Evolutionary conservation across 1,284 basidiomycete species (phyloP).

Genomic region (Boletus semigastroideus): DNA sequence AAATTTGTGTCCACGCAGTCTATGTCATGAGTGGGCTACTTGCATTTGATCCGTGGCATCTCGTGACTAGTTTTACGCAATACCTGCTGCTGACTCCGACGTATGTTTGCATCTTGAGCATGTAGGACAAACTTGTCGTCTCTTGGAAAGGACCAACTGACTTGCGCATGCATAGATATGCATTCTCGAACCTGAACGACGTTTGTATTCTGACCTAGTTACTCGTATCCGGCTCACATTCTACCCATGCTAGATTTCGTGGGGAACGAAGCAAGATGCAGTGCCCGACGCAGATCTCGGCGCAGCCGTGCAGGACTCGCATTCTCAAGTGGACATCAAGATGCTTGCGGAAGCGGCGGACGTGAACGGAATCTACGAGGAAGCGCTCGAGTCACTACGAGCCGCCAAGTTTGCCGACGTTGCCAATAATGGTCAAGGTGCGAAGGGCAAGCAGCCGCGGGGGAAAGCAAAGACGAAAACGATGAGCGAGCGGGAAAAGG

Average conservation of each 20-base stretch:
- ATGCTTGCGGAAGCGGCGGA: constrained; percentile 85
- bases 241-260: constrained; percentile 59
- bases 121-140: constrained; percentile 48
- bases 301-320: constrained; percentile 72
- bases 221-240: background rate
- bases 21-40: constrained; percentile 80
- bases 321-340: constrained; percentile 86
- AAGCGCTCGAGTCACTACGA: constrained; percentile 81
- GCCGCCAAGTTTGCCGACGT: constrained; percentile 57
- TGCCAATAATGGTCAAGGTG: constrained; percentile 3
- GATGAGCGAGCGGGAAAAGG: constrained; percentile 55
- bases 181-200: constrained; percentile 81
- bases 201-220: constrained; percentile 34
- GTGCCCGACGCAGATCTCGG: constrained; percentile 75
- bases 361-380: constrained; percentile 87
- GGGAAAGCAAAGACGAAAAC: constrained; percentile 29
- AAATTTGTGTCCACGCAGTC: constrained; percentile 38
- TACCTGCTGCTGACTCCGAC: constrained; percentile 87
- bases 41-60: constrained; percentile 92
- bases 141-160: constrained; percentile 2
- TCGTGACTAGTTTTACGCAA: constrained; percentile 87
- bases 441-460: constrained; percentile 11
- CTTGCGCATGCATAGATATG: constrained; percentile 50
- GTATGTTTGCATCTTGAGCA: constrained; percentile 87
- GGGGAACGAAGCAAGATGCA: constrained; percentile 88